A percentile compares a stretch with the other conserved stretches of the same genome.
These are phyloP conservation scores for Aspergillus japonicus DNA, from an alignment of 2,329 filamentous ascomycete species.

Conservation along the genomic window DNA sequence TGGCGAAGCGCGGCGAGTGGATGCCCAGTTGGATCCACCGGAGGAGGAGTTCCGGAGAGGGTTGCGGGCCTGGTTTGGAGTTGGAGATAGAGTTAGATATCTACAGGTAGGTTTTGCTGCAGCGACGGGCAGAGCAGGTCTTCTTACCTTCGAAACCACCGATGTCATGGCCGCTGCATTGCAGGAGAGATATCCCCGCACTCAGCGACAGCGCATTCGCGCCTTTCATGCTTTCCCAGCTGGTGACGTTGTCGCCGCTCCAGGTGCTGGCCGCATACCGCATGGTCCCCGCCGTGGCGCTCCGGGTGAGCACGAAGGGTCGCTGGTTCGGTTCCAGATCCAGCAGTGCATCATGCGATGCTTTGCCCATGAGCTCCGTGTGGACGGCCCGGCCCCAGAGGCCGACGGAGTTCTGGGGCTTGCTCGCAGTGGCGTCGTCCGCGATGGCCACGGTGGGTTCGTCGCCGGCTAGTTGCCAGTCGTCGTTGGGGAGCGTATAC, in stretches of 20 bases:
- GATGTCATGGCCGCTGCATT: conserved; percentile 71
- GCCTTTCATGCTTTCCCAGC: conserved; percentile 71
- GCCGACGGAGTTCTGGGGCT: conserved; percentile 54
- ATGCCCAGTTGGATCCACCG: conserved; percentile 72
- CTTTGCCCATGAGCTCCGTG: conserved; percentile 69
- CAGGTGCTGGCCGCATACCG: conserved; percentile 69
- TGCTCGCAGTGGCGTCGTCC: conserved; percentile 25
- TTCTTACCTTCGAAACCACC: conserved; percentile 66
- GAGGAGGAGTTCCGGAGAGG: conserved; percentile 66
- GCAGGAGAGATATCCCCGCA: conserved; percentile 66
- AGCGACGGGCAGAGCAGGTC: no score
- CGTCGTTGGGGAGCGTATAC: conserved; percentile 65
- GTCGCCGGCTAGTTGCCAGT: conserved; percentile 63
- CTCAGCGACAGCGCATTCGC: conserved; percentile 68
- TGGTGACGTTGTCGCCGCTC: conserved; percentile 73
- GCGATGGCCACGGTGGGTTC: conserved; percentile 40
- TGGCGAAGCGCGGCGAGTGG: conserved; percentile 69
- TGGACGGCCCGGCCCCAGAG: conserved; percentile 69
- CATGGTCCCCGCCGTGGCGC: conserved; percentile 69
- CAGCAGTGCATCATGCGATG: conserved; percentile 66
- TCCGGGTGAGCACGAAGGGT: conserved; percentile 68
- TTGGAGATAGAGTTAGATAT: no score
- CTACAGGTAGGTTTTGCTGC: no score
- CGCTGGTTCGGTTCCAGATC: conserved; percentile 58
- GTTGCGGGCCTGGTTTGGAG: conserved; percentile 54